phyloP scores from a whole-genome alignment of 2,329 filamentous ascomycete species.

The Talaromyces amestolkiae region DNA sequence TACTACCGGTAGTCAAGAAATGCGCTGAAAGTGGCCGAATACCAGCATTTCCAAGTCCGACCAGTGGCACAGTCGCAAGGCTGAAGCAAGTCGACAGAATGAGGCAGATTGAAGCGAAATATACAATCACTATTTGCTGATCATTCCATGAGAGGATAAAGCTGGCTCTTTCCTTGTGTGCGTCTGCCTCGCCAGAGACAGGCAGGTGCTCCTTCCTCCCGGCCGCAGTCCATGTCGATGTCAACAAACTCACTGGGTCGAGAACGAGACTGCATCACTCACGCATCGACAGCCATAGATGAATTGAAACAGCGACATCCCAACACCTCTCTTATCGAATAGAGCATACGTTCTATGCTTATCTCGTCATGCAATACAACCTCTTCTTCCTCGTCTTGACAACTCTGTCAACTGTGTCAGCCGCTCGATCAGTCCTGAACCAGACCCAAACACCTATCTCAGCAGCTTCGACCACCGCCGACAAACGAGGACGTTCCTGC shows the following conservation, averaged over 20 bases:
- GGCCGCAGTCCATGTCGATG: neutral
- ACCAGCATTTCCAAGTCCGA: neutral
- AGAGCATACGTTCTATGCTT: slow-evolving; percentile 2
- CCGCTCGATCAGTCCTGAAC: neutral
- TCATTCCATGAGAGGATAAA: neutral
- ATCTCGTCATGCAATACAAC: slow-evolving; percentile 9
- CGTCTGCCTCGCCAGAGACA: neutral
- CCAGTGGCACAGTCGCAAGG: neutral
- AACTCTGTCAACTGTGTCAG: neutral
- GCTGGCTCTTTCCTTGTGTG: slow-evolving; percentile 2
- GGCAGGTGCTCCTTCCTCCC: neutral
- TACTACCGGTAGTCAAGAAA: neutral
- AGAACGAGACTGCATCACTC: neutral
- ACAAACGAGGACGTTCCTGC: slow-evolving; percentile 32
- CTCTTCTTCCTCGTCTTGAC: neutral
- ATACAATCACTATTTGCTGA: too few relatives aligned
- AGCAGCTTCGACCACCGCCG: neutral
- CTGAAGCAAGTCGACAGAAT: neutral
- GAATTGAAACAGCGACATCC: neutral
- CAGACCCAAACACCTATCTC: neutral
- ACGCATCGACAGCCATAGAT: neutral
- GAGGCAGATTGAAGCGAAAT: neutral
- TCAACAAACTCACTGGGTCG: neutral
- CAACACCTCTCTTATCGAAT: neutral
- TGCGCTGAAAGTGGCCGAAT: neutral